Percentiles rank a stretch among this genome's conserved stretches.
phyloP scores from a whole-genome alignment of 192 early-diverging fungal species.

The Rhizophlyctis rosea region DNA sequence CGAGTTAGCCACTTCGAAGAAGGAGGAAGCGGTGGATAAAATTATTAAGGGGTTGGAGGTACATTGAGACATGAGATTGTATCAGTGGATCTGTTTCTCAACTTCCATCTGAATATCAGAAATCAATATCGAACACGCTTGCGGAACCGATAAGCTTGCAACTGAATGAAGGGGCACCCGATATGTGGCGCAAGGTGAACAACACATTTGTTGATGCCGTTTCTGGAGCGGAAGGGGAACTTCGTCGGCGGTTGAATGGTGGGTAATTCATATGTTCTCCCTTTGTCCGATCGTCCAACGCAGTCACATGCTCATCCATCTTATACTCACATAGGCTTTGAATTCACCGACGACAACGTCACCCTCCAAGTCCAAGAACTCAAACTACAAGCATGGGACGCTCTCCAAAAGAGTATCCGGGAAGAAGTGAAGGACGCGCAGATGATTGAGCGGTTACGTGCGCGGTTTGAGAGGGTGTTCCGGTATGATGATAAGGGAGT shows the following conservation, averaged over 20 bases:
- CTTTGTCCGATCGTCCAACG: background rate
- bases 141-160: constrained; percentile 67
- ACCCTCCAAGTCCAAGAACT: constrained; percentile 46
- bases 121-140: constrained; percentile 42
- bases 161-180: constrained; percentile 61
- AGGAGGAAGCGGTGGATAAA: constrained; percentile 64
- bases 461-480: constrained; percentile 85
- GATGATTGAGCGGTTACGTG: constrained; percentile 70
- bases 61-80: background rate
- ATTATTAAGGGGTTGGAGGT: constrained; percentile 48
- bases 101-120: constrained; percentile 3
- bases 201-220: constrained; percentile 53
- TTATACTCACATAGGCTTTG: constrained; percentile 15
- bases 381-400: constrained; percentile 71
- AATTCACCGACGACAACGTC: constrained; percentile 47
- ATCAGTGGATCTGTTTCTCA: background rate
- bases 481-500: constrained; percentile 90
- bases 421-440: constrained; percentile 82
- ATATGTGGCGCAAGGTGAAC: constrained; percentile 76
- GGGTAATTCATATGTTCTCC: no score
- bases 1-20: constrained; percentile 53
- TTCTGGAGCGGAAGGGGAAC: constrained; percentile 45
- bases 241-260: constrained; percentile 24
- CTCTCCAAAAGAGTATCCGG: constrained; percentile 65
- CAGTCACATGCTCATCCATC: background rate